Evolutionary conservation across 2,329 filamentous ascomycete genomes (phyloP).

Genomic region (Penicillium sp.): DNA sequence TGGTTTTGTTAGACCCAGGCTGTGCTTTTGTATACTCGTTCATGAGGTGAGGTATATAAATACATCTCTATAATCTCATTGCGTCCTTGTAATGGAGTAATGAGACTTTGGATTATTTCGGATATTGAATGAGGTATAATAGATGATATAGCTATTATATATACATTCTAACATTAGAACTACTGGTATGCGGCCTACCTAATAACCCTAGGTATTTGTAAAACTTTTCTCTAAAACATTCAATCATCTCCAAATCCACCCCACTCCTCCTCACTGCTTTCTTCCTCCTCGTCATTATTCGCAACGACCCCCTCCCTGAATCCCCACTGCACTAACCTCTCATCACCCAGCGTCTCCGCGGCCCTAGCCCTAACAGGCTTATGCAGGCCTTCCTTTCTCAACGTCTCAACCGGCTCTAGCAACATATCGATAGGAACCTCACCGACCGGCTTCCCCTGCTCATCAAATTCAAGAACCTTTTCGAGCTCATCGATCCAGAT

Average conservation of each 20-base stretch:
- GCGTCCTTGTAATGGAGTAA: neutral
- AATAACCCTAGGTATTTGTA: neutral
- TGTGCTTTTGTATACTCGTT: neutral
- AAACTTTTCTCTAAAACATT: conserved; percentile 11
- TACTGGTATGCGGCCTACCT: neutral
- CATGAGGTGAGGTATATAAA: conserved; percentile 6
- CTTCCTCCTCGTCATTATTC: conserved; percentile 30
- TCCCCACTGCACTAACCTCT: conserved; percentile 70
- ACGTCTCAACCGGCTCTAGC: conserved; percentile 50
- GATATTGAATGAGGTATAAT: neutral
- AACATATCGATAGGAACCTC: conserved; percentile 47
- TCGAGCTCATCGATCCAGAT: conserved; percentile 91
- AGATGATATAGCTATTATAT: neutral
- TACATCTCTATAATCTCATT: conserved; percentile 4
- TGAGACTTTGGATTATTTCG: neutral
- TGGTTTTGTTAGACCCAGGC: neutral
- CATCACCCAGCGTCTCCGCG: conserved; percentile 73
- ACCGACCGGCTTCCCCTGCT: conserved; percentile 42
- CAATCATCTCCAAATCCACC: conserved; percentile 67
- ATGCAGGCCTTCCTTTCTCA: conserved; percentile 60
- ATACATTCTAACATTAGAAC: neutral
- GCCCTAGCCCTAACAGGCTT: conserved; percentile 75
- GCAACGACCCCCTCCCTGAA: conserved; percentile 38
- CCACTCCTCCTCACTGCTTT: conserved; percentile 62
- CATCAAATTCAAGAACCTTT: conserved; percentile 62